A percentile compares a stretch with the other conserved stretches of the same genome.
These are phyloP conservation scores for Ceratocystis ficicola DNA, from an alignment of 2,329 filamentous ascomycete species.

Conservation along the genomic window DNA sequence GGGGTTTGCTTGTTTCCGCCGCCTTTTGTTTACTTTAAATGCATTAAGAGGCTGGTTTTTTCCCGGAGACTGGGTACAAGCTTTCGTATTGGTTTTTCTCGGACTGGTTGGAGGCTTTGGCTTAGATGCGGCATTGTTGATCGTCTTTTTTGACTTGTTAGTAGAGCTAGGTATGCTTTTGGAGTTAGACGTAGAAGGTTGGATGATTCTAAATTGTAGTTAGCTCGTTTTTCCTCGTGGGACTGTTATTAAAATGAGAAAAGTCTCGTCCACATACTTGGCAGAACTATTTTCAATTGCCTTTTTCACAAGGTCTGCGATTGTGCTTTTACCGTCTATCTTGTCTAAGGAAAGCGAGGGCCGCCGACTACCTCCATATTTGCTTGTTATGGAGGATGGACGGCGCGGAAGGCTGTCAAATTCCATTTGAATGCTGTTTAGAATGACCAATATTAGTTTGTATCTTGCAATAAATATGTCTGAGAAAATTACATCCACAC, in stretches of 20 bases:
- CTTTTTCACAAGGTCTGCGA: neutral
- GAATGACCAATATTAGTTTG: neutral
- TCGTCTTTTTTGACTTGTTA: neutral
- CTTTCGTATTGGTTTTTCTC: neutral
- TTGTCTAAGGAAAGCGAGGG: neutral
- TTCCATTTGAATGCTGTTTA: neutral
- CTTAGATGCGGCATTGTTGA: neutral
- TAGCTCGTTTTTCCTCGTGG: neutral
- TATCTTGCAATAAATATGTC: no score
- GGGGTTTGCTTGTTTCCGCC: conserved; percentile 4
- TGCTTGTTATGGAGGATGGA: neutral
- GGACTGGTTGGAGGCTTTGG: neutral
- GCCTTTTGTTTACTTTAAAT: neutral
- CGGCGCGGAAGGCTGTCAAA: neutral
- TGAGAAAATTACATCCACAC: neutral
- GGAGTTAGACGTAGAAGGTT: neutral
- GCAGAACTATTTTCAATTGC: neutral
- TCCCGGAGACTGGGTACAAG: neutral
- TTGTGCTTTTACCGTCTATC: neutral
- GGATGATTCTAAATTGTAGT: neutral
- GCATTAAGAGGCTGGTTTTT: neutral
- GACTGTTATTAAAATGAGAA: no score
- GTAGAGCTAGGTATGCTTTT: neutral
- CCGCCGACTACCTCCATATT: neutral
- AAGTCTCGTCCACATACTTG: neutral